A percentile compares a stretch with the other conserved stretches of the same genome.
These are phyloP conservation scores for Brettanomyces custersianus DNA, from an alignment of 805 yeast genomes.

Conservation along the genomic window DNA sequence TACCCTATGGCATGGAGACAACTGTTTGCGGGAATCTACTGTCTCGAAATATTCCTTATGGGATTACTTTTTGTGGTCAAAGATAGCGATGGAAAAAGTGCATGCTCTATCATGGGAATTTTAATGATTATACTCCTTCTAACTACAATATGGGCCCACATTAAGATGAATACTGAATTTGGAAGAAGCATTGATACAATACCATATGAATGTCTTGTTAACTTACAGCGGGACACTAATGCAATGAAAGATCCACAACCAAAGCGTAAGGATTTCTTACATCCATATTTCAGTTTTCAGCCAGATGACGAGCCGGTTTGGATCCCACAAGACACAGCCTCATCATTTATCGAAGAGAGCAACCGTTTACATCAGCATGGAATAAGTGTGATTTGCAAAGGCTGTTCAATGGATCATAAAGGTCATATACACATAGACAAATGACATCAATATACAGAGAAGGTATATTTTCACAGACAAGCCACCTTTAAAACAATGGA, in stretches of 20 bases:
- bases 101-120: slow-evolving; percentile 35
- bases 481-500: no score
- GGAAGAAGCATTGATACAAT: slow-evolving; percentile 26
- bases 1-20: slow-evolving; percentile 73
- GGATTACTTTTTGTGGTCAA: slow-evolving; percentile 65
- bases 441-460: no score
- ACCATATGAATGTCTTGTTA: slow-evolving; percentile 24
- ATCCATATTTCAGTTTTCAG: slow-evolving; percentile 17
- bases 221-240: slow-evolving; percentile 3
- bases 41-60: slow-evolving; percentile 66
- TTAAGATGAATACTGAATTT: slow-evolving; percentile 37
- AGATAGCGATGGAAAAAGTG: slow-evolving; percentile 37
- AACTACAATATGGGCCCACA: slow-evolving; percentile 50
- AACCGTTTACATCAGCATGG: no score
- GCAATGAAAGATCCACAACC: not conserved
- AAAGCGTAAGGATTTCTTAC: slow-evolving; percentile 9
- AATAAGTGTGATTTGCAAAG: no score
- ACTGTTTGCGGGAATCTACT: slow-evolving; percentile 72
- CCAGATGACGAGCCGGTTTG: slow-evolving; percentile 13
- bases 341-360: not conserved
- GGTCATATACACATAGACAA: no score
- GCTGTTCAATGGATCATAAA: no score
- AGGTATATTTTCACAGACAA: no score
- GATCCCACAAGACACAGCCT: slow-evolving; percentile 22
- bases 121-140: slow-evolving; percentile 43